Evolutionary conservation across 1,284 basidiomycete species (phyloP), one percentile per base, ranked within the genome.

Genomic region (Agaricales sp.): DNA sequence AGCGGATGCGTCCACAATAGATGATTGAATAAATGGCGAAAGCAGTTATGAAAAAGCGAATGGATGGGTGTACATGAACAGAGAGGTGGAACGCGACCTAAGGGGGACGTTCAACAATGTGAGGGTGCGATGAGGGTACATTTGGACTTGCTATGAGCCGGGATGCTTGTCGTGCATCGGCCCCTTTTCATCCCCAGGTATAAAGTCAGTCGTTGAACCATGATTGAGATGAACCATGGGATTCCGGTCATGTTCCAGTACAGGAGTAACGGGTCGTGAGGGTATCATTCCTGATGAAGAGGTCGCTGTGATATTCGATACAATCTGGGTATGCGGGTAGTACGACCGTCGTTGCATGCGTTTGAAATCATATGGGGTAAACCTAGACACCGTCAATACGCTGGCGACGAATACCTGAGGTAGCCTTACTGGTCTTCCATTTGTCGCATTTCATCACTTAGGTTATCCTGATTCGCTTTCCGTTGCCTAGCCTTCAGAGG

Each of bases 401-500:
- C 14, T 6, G 20, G 3, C 8, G 22, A 43, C 3, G 26, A 51
- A 39, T n/a, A 35, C 11, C 45, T 13, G 16, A 25, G 22, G 43
- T 47, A 23, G n/a, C n/a, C 80, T 53, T 60, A 95, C 92, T 96
- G 92, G 63, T 98, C 92, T 68, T 99, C 95, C 92, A 98, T 96
- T 69, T 93, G 86, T 50, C 89, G 73, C 87, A 95, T 92, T 65
- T 98, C 95, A 1, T 81, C 78, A 51, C 86, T 89, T 51, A 98
- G 68, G 46, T 82, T 82, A 54, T 97, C 93, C 53, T 93, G 87
- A 54, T 88, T 88, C 3, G 83, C 85, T 63, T 95, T 96, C 48
- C 95, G 78, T 55, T 90, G 87, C 59, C 92, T 87, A 12, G 95
- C 94, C 65, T 97, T 98, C 49, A 98, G 72, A 45, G 95, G 95